Conservation (phyloP, 2,329 filamentous ascomycete species). For the Elsinoe australis region DNA sequence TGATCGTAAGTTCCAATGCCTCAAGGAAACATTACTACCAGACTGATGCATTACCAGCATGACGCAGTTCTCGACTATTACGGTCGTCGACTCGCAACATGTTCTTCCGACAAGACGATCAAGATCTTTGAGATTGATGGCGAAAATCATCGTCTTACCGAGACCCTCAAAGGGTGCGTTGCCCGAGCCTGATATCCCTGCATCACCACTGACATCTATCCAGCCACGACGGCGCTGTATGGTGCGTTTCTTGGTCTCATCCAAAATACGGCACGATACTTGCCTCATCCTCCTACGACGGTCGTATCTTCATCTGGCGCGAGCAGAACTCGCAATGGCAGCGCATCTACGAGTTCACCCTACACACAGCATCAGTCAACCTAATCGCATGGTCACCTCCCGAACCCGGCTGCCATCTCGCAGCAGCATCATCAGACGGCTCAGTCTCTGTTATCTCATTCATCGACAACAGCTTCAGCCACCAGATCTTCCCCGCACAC, state of each 20-base stretch:
- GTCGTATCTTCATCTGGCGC: conserved; percentile 97
- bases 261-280: conserved; percentile 98
- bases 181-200: no score
- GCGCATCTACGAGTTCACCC: conserved; percentile 83
- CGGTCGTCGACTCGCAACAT: conserved; percentile 88
- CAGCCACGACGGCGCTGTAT: conserved; percentile 95
- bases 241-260: conserved; percentile 97
- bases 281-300: conserved; percentile 90
- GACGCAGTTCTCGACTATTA: conserved; percentile 99
- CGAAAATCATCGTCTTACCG: conserved; percentile 77
- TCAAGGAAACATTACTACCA: neutral
- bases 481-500: conserved; percentile 84
- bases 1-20: conserved; percentile 71
- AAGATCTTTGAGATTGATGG: conserved; percentile 99
- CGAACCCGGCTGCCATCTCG: conserved; percentile 87
- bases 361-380: conserved; percentile 95
- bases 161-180: conserved; percentile 95
- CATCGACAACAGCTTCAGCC: conserved; percentile 88
- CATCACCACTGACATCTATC: no score
- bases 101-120: conserved; percentile 96
- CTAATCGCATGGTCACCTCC: conserved; percentile 97
- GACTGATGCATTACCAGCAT: conserved; percentile 52
- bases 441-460: conserved; percentile 93
- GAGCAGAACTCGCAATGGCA: conserved; percentile 60
- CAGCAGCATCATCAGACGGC: conserved; percentile 89